Percentiles rank a stretch among this genome's conserved stretches.
phyloP scores from a whole-genome alignment of 2,329 filamentous ascomycete genomes.

The Berkeleyomyces rouxiae region DNA sequence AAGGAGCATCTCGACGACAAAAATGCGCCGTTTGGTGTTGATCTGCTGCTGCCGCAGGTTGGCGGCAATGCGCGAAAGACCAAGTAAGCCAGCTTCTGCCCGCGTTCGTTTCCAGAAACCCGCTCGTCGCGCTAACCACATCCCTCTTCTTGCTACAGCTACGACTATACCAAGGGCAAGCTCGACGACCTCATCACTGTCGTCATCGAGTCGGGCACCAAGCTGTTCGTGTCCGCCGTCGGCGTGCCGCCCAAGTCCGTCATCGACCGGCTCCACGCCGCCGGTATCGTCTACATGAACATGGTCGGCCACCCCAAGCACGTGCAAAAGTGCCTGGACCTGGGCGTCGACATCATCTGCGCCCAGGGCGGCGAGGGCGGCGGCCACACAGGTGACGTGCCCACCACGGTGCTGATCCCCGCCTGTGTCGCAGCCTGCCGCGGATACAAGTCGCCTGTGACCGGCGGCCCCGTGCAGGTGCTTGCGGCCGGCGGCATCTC shows the following conservation, averaged over 20 bases:
- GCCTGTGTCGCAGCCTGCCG: conserved; percentile 70
- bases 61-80: conserved; percentile 90
- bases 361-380: conserved; percentile 96
- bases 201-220: conserved; percentile 80
- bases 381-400: conserved; percentile 88
- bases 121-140: conserved; percentile 6
- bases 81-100: conserved; percentile 36
- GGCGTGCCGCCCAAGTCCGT: conserved; percentile 79
- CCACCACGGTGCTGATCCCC: conserved; percentile 83
- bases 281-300: conserved; percentile 95
- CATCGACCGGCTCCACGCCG: conserved; percentile 76
- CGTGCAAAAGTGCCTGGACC: conserved; percentile 84
- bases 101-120: neutral
- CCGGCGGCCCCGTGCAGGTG: conserved; percentile 74
- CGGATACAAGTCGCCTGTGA: conserved; percentile 72
- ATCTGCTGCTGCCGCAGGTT: conserved; percentile 84
- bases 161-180: conserved; percentile 99
- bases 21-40: conserved; percentile 88
- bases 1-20: conserved; percentile 79
- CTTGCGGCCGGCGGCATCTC: conserved; percentile 87
- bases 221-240: conserved; percentile 91
- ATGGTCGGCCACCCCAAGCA: conserved; percentile 99
- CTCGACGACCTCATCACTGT: conserved; percentile 79
- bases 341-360: conserved; percentile 91
- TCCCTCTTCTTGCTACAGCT: conserved; percentile 38